Evolutionary conservation across 306 rosid genomes (phyloP).

Genomic region (Sicyos edulis): DNA sequence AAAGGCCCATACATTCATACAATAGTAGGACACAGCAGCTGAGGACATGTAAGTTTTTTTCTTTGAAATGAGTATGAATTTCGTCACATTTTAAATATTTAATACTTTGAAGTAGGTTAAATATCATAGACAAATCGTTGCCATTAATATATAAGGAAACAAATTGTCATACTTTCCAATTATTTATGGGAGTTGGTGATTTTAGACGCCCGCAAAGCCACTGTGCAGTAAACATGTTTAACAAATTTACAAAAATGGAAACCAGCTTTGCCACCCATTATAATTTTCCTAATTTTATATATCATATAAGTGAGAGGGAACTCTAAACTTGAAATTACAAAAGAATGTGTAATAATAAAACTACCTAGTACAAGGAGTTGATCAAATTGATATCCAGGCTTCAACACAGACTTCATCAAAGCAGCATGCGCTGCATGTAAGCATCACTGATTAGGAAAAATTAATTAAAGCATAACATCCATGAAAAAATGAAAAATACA

Average conservation of each 20-base stretch:
- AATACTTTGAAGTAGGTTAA: not conserved
- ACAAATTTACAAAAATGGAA: not conserved
- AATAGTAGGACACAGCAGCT: not conserved
- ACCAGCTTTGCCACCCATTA: not conserved
- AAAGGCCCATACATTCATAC: not conserved
- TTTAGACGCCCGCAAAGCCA: no score
- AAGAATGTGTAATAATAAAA: slow-evolving; percentile 8
- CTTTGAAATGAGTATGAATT: not conserved
- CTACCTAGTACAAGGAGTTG: slow-evolving; percentile 77
- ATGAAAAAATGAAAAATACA: slow-evolving; percentile 5
- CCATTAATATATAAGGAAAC: not conserved
- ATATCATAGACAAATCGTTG: not conserved
- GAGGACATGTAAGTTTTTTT: not conserved
- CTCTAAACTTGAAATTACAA: not conserved
- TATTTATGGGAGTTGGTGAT: not conserved
- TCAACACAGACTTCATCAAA: slow-evolving; percentile 57
- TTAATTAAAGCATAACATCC: slow-evolving; percentile 13
- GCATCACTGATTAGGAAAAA: slow-evolving; percentile 25
- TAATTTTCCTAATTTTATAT: not conserved
- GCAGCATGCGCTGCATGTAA: slow-evolving; percentile 60
- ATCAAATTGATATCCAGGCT: slow-evolving; percentile 83
- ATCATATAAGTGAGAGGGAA: not conserved
- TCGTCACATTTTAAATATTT: not conserved
- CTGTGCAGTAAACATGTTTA: not conserved
- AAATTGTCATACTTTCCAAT: not conserved